phyloP scores from a whole-genome alignment of 2,329 filamentous ascomycete species.

The Colletotrichum sp. region DNA sequence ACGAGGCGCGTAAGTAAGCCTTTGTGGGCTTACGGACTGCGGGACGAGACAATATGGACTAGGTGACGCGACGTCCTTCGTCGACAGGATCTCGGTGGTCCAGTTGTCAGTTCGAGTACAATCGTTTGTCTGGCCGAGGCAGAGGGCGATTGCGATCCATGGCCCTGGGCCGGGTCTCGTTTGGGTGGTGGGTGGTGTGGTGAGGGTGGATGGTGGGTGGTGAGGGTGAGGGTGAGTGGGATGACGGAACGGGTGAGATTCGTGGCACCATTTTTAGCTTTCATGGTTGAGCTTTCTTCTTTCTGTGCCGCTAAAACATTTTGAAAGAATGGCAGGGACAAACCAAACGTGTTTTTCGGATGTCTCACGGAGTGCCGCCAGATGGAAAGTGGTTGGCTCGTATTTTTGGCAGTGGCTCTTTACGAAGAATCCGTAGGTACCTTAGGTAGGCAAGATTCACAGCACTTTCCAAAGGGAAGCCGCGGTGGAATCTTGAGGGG shows the following conservation, averaged over 20 bases:
- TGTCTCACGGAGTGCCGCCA: background rate
- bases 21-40: background rate
- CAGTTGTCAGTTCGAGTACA: background rate
- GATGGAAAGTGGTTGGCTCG: background rate
- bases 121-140: background rate
- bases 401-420: background rate
- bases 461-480: background rate
- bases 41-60: background rate
- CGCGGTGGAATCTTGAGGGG: background rate
- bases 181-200: background rate
- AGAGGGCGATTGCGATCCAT: background rate
- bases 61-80: background rate
- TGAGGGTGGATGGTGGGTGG: background rate
- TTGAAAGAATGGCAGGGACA: background rate
- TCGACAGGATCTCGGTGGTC: background rate
- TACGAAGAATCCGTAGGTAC: background rate
- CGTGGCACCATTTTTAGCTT: constrained; percentile 1
- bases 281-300: background rate
- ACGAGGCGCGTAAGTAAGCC: background rate
- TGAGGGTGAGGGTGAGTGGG: background rate
- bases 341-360: background rate
- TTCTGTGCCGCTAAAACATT: background rate
- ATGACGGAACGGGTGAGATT: background rate
- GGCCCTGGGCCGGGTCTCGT: background rate
- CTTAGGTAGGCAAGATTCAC: background rate